Evolutionary conservation across 139 green algal genomes (phyloP), one percentile per base, ranked within the genome.

Genomic region (Volvox africanus): DNA sequence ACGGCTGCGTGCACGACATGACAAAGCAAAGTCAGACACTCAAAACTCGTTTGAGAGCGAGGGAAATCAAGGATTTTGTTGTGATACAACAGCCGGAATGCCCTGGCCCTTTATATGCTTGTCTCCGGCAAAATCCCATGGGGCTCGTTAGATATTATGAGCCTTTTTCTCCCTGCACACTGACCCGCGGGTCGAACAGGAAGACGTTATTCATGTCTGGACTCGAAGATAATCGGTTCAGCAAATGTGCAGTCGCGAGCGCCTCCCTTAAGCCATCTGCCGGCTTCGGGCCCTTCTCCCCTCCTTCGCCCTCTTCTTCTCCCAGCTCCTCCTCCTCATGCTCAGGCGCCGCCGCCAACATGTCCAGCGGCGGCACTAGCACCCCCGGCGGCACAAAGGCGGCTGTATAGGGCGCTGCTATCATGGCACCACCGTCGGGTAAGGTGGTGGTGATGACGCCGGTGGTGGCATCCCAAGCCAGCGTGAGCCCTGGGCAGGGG

Each of bases 391-490:
- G 92, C 80, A 91, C 80, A 32, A 82, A 90, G 5, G 82, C 89
- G 0, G 89, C 67, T 22, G 88, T 50, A 33, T 87, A 30, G 36
- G 67, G 69, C 65, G 80, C 87, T 50, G 84, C 61, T 21, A 89
- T 67, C 20, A 94, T 6, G 24, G 61, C 1, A 67, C 77, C 69
- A 30, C 92, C 92, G 86, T 93, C 89, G 1, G 89, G 89, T 67
- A 94, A 81, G 16, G 17, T 62, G 82, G 68, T 78, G 36, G 82
- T 75, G 26, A 92, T 62, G 61, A 80, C 71, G 76, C 89, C 82
- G 35, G 73, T 86, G 88, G 80, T 32, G 20, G 82, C 86, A 61
- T 90, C 86, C 86, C 86, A 90, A 32, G 73, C 16, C 11, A 90
- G 86, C 73, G 86, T 78, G 0, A 90, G 73, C 22, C 86, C 86